These are phyloP conservation scores for Hypoxylon trugodes DNA, from an alignment of 495 filamentous ascomycete genomes.

Conservation along the genomic window DNA sequence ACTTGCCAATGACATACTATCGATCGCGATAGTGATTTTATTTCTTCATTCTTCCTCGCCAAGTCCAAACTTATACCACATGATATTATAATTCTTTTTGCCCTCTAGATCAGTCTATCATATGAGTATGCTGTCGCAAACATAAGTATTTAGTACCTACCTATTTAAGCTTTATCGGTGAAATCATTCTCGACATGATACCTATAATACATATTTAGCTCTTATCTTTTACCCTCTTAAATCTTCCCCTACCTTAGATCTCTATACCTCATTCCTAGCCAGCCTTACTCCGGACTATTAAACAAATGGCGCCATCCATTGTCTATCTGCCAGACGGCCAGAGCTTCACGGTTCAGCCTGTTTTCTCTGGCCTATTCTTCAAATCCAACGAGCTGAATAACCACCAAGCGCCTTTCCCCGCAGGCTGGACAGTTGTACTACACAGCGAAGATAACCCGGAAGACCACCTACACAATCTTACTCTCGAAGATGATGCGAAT, in stretches of 20 bases:
- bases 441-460: conserved; percentile 70
- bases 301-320: conserved; percentile 50
- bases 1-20: conserved; percentile 10
- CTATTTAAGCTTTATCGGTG: conserved; percentile 24
- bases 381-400: conserved; percentile 77
- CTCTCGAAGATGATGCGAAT: conserved; percentile 32
- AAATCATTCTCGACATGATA: conserved; percentile 21
- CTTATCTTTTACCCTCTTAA: neutral
- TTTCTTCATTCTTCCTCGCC: neutral
- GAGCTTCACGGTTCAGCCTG: conserved; percentile 77
- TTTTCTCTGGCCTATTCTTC: conserved; percentile 90
- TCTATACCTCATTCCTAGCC: no score
- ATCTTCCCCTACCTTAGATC: neutral
- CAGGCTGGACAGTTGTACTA: conserved; percentile 88
- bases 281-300: no score
- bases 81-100: neutral
- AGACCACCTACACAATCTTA: conserved; percentile 32
- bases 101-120: conserved; percentile 5
- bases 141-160: no score
- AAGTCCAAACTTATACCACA: conserved; percentile 4
- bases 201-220: no score
- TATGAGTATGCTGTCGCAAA: conserved; percentile 19
- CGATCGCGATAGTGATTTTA: conserved; percentile 4
- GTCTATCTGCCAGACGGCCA: conserved; percentile 87
- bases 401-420: conserved; percentile 75